A percentile compares a stretch with the other conserved stretches of the same genome.
Conservation (phyloP, 352 stramenopile genomes). For the Pythium periplocum region DNA sequence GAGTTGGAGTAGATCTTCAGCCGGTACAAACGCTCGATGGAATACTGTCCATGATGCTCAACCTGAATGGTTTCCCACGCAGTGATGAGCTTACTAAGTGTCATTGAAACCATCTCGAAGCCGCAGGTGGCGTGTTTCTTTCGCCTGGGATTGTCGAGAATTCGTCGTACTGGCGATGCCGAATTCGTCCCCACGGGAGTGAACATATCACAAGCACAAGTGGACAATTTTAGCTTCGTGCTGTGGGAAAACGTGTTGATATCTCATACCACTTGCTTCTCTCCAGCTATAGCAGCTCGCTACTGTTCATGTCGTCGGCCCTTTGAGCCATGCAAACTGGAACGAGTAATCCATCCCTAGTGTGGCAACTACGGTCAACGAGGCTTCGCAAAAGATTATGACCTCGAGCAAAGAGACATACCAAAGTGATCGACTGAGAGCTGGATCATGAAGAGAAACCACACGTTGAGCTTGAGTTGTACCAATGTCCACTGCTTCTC, state of each 20-base stretch:
- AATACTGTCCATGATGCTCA: slow-evolving; percentile 10
- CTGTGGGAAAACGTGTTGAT: neutral
- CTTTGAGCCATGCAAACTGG: slow-evolving; percentile 6
- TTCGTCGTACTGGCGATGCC: no score
- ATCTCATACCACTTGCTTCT: no score
- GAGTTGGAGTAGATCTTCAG: neutral
- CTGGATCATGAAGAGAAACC: slow-evolving; percentile 19
- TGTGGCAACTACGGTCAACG: no score
- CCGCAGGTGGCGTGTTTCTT: no score
- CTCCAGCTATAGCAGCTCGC: no score
- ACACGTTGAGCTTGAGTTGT: slow-evolving; percentile 18
- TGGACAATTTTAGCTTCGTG: neutral
- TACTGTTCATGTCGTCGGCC: no score
- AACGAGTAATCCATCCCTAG: slow-evolving; percentile 11
- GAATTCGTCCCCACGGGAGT: no score
- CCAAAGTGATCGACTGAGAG: slow-evolving; percentile 15
- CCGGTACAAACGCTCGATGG: slow-evolving; percentile 1
- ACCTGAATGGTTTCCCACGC: slow-evolving; percentile 11
- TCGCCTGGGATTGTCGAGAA: no score
- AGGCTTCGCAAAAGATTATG: no score
- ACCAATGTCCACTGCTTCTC: slow-evolving; percentile 20
- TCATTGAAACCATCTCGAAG: neutral
- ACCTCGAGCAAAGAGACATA: neutral
- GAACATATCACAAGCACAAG: neutral
- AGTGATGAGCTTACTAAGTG: neutral